Evolutionary conservation across 805 yeast genomes (phyloP), one percentile per base, ranked within the genome.

Genomic region (Yarrowia osloensis): DNA sequence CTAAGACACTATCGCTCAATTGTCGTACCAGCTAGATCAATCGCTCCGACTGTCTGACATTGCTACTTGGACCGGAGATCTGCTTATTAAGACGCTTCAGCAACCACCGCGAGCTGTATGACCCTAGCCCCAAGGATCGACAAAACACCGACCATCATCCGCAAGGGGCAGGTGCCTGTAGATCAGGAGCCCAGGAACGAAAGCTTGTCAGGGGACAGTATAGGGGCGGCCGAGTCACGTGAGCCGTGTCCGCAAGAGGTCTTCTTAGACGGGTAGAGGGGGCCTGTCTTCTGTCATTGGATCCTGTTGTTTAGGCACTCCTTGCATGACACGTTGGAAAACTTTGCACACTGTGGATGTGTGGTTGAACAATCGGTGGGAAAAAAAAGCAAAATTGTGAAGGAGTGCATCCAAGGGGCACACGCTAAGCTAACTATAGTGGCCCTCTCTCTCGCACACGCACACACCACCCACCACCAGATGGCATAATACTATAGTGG

Each of bases 321-420:
- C 57, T 50, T 50, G 57, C 57, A 31, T 50, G 57, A 21, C 40
- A 22, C 40, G 28, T 33, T 49, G 37, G 19, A 49, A 49, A 49
- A 35, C 29, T 49, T 49, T 49, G 24, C 46, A 40, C 46, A 11
- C 3, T 21, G n/a, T 15, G 12, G n/a, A n/a, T n/a, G 42, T 7
- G 42, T 15, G 42, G 21, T 37, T 37, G 21, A n/a, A n/a, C 42
- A 17, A 37, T 7, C n/a, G 24, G 24, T 6, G 31, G 26, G 22
- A 22, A n/a, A n/a, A 28, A 29, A 50, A 50, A n/a, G 12, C 4
- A 50, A 50, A 50, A 31, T n/a, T 7, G 13, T 33, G 26, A 31
- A 50, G 57, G 57, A 50, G 57, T 50, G 57, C 57, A 50, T 50
- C 57, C 57, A 50, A 50, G 57, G 57, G 57, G 57, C 37, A 19